Base-by-base conservation (phyloP, 768 basidiomycete species). In the Macrolepiota fuliginosa region DNA sequence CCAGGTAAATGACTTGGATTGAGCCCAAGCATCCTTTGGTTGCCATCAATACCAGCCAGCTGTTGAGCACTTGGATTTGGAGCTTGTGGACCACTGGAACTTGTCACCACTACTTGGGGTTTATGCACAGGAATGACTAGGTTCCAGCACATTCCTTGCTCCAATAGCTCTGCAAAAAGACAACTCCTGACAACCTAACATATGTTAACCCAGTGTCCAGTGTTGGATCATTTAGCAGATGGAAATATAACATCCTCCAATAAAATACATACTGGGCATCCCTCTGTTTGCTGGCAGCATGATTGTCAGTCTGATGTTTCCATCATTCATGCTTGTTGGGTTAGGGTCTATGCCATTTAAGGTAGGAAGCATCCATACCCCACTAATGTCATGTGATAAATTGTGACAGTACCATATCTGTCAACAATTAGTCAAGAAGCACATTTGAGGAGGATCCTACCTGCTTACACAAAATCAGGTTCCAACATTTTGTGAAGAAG, bases 301-400 rank as follows among this genome's bases (percentile, higher is more conserved):
- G 11, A 96, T 93, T 0, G 96, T 97, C 45, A 99, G 81, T 75
- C 98, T 98, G 66, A 98, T 91, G 4, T 90, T 89, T 61, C 94
- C 82, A 66, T 98, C 96, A 63, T 82, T 86, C 13, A 89, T 88
- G 39, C 77, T n/a, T n/a, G n/a, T n/a, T n/a, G n/a, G n/a, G n/a
- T n/a, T n/a, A n/a, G n/a, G n/a, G n/a, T n/a, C n/a, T n/a, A n/a
- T n/a, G n/a, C n/a, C n/a, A n/a, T n/a, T n/a, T n/a, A n/a, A n/a
- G n/a, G n/a, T n/a, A n/a, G n/a, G n/a, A n/a, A n/a, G n/a, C n/a
- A n/a, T n/a, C n/a, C n/a, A n/a, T n/a, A n/a, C n/a, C n/a, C n/a
- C n/a, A n/a, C n/a, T n/a, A n/a, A n/a, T n/a, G n/a, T n/a, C n/a
- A n/a, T n/a, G n/a, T n/a, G n/a, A n/a, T n/a, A n/a, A n/a, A n/a